These are phyloP conservation scores for Geosmithia putterillii DNA, from an alignment of 2,329 filamentous ascomycete genomes.

Conservation along the genomic window DNA sequence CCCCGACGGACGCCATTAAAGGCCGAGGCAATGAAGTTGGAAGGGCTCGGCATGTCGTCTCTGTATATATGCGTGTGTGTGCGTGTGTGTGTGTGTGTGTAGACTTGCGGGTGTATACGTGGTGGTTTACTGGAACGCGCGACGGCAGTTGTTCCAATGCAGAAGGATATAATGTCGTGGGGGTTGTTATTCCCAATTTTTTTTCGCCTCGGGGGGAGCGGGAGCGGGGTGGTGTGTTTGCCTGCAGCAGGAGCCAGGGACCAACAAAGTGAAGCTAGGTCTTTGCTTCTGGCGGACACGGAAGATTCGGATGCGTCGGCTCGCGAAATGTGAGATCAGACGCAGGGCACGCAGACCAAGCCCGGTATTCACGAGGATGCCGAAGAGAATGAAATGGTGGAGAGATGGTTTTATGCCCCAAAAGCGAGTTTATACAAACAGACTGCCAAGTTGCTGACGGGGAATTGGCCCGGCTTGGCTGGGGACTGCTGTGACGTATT, in stretches of 20 bases:
- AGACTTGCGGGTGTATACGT: background rate
- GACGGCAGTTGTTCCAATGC: background rate
- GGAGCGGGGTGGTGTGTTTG: background rate
- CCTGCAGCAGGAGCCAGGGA: background rate
- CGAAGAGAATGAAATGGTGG: background rate
- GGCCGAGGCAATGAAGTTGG: slow-evolving; percentile 17
- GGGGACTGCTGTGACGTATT: background rate
- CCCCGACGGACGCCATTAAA: slow-evolving; percentile 16
- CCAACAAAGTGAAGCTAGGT: background rate
- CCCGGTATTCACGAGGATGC: background rate
- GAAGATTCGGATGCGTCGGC: background rate
- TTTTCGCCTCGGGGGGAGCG: too few species aligned
- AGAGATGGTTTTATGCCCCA: background rate
- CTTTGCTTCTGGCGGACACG: background rate
- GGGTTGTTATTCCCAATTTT: background rate
- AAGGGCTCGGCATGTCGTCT: slow-evolving; percentile 15
- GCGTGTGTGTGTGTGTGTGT: background rate
- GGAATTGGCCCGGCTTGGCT: background rate
- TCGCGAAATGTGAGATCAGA: background rate
- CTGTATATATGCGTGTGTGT: too few species aligned
- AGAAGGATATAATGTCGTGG: background rate
- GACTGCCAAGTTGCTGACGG: background rate
- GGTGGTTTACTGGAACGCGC: background rate
- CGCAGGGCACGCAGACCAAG: background rate
- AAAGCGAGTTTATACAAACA: too few species aligned